Base-by-base conservation (phyloP, 148 eudicot species). In the Persicaria maculosa region DNA sequence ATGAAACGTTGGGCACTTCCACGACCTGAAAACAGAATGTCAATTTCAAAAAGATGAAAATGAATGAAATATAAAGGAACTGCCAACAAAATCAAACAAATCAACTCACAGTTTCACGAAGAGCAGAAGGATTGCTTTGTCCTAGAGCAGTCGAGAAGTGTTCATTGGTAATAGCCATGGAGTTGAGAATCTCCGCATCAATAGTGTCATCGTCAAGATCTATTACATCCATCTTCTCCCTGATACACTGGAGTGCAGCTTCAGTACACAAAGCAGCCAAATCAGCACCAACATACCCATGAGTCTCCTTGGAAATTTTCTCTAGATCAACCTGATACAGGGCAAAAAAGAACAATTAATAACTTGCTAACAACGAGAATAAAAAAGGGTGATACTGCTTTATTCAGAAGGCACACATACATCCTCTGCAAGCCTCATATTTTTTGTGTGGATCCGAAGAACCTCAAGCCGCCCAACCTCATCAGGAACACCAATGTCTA, bases 201-300 rank as follows among this genome's bases (percentile, higher is more conserved):
- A 92, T 92, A 25, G 87, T 68, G 36, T 92, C 97, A 75, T 92
- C 97, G 74, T 92, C 97, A 79, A 92, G 77, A 78, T 92, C 97
- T 75, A 92, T 92, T 46, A 92, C 95, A 77, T 92, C 97, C 97
- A 92, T 92, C 85, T 92, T 92, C 84, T 92, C 97, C 74, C 97
- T 86, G 75, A 92, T 92, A 77, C 97, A 92, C 53, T 92, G 95
- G 47, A 92, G 91, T 58, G 97, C 97, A 77, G 91, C 89, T 84
- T 92, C 97, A 75, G 97, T 92, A 75, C 97, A 92, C 69, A 92
- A 58, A 61, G 97, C 97, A 57, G 97, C 97, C 65, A 92, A 72
- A 64, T 92, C 97, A 64, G 97, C 91, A 74, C 97, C 97, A 65
- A 90, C 97, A 77, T 86, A 92, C 5, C 97, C 97, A 72, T 92